Conservation (phyloP, 352 stramenopile genomes). For the Pythium vanterpoolii region DNA sequence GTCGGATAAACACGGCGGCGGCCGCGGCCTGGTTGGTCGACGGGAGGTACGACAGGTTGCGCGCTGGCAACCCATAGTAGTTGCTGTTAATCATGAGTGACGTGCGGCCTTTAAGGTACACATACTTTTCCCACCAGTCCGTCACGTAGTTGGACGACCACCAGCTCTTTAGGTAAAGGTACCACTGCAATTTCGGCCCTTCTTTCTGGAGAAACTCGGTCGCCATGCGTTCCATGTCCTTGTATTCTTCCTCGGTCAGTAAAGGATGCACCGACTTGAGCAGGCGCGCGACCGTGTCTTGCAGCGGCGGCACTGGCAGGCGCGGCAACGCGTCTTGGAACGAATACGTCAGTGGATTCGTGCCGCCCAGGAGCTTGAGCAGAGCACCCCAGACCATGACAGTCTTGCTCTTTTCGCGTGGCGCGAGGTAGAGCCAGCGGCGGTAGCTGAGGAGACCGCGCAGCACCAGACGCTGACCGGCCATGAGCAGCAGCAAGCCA, state of each 20-base stretch:
- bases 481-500: conserved; percentile 83
- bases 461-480: conserved; percentile 77
- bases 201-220: conserved; percentile 86
- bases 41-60: conserved; percentile 58
- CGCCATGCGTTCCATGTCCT: conserved; percentile 79
- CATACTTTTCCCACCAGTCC: conserved; percentile 90
- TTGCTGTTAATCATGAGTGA: conserved; percentile 92
- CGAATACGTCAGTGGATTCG: conserved; percentile 84
- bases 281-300: conserved; percentile 91
- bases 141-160: conserved; percentile 89
- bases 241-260: conserved; percentile 84
- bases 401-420: conserved; percentile 59
- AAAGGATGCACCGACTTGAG: conserved; percentile 92
- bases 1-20: conserved; percentile 62
- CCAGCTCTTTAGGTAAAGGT: conserved; percentile 89
- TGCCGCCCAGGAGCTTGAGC: conserved; percentile 81
- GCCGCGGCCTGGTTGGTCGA: conserved; percentile 62
- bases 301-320: conserved; percentile 91
- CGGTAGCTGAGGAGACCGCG: conserved; percentile 83
- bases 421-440: conserved; percentile 82
- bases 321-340: conserved; percentile 91
- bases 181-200: conserved; percentile 88
- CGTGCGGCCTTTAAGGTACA: conserved; percentile 84
- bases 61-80: conserved; percentile 83
- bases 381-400: conserved; percentile 71